phyloP scores from a whole-genome alignment of 352 stramenopile genomes.

The Phytophthora capsici region DNA sequence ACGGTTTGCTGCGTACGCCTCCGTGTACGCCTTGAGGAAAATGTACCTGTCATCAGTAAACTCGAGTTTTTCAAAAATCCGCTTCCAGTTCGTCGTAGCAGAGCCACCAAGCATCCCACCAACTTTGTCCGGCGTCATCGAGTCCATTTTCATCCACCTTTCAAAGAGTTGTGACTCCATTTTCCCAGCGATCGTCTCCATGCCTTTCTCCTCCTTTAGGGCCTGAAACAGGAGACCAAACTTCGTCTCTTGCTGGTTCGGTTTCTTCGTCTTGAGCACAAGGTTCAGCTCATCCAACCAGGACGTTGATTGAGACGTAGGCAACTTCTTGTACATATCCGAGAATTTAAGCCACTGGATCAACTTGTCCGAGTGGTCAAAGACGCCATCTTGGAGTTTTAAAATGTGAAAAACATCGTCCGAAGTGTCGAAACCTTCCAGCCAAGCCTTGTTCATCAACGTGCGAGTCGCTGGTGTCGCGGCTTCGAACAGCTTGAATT shows the following conservation, averaged over 20 bases:
- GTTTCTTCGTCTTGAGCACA: background rate
- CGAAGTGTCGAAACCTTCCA: background rate
- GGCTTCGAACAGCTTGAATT: background rate
- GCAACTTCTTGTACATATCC: background rate
- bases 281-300: background rate
- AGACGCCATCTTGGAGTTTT: background rate
- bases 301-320: background rate
- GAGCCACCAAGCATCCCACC: background rate
- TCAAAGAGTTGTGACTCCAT: background rate
- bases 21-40: background rate
- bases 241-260: background rate
- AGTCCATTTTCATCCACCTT: background rate
- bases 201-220: background rate
- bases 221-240: background rate
- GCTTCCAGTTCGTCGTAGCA: background rate
- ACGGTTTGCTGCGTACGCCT: background rate
- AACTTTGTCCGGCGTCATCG: background rate
- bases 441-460: background rate
- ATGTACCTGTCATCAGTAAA: background rate
- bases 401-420: constrained; percentile 3
- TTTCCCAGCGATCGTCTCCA: background rate
- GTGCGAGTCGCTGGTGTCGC: background rate
- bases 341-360: background rate
- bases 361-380: background rate
- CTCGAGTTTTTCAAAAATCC: background rate